phyloP scores from a whole-genome alignment of 176 grass and related monocot species.

The Leersia perrieri region DNA sequence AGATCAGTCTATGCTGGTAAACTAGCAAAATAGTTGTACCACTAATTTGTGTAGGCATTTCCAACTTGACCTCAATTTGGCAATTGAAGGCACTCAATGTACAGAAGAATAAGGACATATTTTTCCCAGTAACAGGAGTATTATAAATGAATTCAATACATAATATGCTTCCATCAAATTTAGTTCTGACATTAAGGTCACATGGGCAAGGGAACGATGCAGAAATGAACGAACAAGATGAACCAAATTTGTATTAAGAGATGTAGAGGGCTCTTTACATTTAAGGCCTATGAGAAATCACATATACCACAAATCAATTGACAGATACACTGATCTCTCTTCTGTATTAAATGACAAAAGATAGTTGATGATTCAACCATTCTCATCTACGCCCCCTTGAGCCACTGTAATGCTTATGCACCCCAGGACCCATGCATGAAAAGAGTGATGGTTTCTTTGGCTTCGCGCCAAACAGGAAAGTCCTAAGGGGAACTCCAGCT shows the following conservation, averaged over 20 bases:
- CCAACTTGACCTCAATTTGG: slow-evolving; percentile 8
- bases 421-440: slow-evolving; percentile 74
- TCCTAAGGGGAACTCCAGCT: slow-evolving; percentile 63
- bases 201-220: background rate
- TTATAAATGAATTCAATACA: slow-evolving; percentile 6
- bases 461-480: slow-evolving; percentile 78
- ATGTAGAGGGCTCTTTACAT: slow-evolving; percentile 32
- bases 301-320: slow-evolving; percentile 20
- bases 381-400: slow-evolving; percentile 59
- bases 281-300: slow-evolving; percentile 30
- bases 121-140: slow-evolving; percentile 4
- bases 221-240: slow-evolving; percentile 6
- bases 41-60: background rate
- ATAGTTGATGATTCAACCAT: slow-evolving; percentile 16
- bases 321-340: slow-evolving; percentile 23
- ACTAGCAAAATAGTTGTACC: slow-evolving; percentile 31
- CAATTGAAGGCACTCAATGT: slow-evolving; percentile 22
- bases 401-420: slow-evolving; percentile 65
- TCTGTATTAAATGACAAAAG: slow-evolving; percentile 4
- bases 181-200: slow-evolving; percentile 8
- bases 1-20: background rate
- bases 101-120: background rate
- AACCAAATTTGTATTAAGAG: slow-evolving; percentile 21
- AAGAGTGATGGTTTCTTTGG: slow-evolving; percentile 85
- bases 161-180: slow-evolving; percentile 19